A percentile compares a stretch with the other conserved stretches of the same genome.
Evolutionary conservation across 2,329 filamentous ascomycete genomes (phyloP).

Genomic region (Penicillium aurantiogriseum): DNA sequence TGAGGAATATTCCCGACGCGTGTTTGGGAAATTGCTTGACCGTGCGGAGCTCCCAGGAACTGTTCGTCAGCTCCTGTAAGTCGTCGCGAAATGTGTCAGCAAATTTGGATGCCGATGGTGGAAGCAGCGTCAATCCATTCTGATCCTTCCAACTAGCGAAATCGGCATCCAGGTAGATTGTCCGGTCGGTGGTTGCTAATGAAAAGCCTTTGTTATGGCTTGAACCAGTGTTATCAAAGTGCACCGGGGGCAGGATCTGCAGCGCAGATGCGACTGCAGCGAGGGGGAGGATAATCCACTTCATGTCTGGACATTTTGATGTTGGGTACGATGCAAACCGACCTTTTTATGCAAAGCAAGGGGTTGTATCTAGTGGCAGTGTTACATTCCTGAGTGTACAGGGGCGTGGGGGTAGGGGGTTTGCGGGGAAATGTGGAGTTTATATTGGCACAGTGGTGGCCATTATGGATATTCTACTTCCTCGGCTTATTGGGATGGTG

Average conservation of each 20-base stretch:
- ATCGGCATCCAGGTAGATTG: constrained; percentile 40
- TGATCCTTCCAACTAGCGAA: constrained; percentile 45
- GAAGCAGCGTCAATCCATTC: constrained; percentile 52
- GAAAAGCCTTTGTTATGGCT: constrained; percentile 18
- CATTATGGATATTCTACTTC: too few species aligned
- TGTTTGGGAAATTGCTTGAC: constrained; percentile 37
- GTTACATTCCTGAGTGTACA: constrained; percentile 17
- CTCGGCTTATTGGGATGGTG: too few species aligned
- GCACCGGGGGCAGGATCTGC: constrained; percentile 42
- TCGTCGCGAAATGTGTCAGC: constrained; percentile 49
- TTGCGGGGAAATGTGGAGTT: not conserved
- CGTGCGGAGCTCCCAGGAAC: constrained; percentile 43
- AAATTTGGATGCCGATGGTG: constrained; percentile 52
- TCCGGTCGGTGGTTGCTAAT: constrained; percentile 6
- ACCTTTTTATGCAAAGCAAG: not conserved
- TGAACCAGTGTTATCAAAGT: constrained; percentile 31
- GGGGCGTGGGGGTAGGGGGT: not conserved
- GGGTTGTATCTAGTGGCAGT: constrained; percentile 3
- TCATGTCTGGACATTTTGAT: constrained; percentile 8
- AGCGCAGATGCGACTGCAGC: constrained; percentile 30
- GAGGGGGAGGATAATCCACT: constrained; percentile 10
- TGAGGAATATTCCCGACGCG: constrained; percentile 46
- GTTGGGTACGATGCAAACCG: not conserved
- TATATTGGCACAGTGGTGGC: too few species aligned
- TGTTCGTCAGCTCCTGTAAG: constrained; percentile 42